Evolutionary conservation across 345 rosid genomes (phyloP).

Genomic region (Eucalyptus paniculata): DNA sequence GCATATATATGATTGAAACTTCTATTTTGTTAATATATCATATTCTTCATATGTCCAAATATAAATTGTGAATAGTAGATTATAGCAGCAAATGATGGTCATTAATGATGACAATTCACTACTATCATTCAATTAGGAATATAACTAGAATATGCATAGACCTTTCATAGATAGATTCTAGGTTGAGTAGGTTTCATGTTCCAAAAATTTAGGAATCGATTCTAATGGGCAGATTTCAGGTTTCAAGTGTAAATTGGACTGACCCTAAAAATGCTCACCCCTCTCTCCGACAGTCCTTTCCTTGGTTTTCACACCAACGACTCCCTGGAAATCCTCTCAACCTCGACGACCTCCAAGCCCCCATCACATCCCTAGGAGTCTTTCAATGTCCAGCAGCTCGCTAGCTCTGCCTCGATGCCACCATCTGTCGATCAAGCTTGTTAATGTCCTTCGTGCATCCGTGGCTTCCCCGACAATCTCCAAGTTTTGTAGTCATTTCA

Average conservation of each 20-base stretch:
- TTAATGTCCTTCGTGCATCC: too few species aligned
- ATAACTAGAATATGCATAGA: too few species aligned
- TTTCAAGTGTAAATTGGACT: too few species aligned
- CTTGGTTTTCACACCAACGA: not conserved
- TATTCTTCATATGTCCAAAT: too few species aligned
- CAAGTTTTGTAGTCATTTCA: not conserved
- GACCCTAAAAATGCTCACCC: too few species aligned
- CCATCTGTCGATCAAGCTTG: not conserved
- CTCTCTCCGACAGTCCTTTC: too few species aligned
- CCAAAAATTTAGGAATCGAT: too few species aligned
- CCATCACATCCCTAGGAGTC: not conserved
- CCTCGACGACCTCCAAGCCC: not conserved
- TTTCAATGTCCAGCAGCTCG: not conserved
- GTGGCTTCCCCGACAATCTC: not conserved
- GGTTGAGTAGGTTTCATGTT: rapidly evolving
- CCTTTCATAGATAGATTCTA: too few species aligned
- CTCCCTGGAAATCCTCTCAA: not conserved
- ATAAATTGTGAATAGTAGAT: too few species aligned
- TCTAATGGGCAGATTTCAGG: rapidly evolving
- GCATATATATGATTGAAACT: too few species aligned
- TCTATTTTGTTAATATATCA: too few species aligned
- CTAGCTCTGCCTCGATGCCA: not conserved
- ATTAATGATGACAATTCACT: too few species aligned
- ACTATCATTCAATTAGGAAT: rapidly evolving
- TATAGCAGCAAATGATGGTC: rapidly evolving